These are phyloP conservation scores for Hortaea sp. DNA, from an alignment of 2,329 filamentous ascomycete genomes.

Conservation along the genomic window DNA sequence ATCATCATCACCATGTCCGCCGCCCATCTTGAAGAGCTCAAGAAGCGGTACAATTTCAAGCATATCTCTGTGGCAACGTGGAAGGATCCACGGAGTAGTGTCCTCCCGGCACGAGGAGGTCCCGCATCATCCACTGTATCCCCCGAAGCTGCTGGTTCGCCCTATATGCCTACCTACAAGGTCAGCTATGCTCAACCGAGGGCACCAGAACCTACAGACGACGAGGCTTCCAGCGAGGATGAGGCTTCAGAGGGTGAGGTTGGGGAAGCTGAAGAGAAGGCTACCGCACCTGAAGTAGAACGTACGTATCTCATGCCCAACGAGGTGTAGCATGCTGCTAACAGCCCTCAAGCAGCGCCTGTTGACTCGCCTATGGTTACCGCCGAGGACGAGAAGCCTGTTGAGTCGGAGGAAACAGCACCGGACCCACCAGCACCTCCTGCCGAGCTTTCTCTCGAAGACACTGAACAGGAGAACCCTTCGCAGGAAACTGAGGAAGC, in stretches of 20 bases:
- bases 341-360: neutral
- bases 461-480: neutral
- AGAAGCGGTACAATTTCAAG: constrained; percentile 15
- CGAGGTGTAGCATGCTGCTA: too few species aligned
- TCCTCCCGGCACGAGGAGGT: constrained; percentile 17
- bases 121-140: constrained; percentile 12
- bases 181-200: constrained; percentile 9
- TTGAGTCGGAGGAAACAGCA: neutral
- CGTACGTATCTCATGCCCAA: too few species aligned
- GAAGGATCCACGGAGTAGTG: constrained; percentile 16
- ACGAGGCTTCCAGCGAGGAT: constrained; percentile 13
- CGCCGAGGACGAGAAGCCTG: neutral
- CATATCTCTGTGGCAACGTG: constrained; percentile 17
- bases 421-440: neutral
- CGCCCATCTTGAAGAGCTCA: constrained; percentile 9
- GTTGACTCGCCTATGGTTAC: neutral
- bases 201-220: constrained; percentile 17
- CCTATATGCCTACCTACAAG: constrained; percentile 16
- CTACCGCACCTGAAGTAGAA: too few species aligned
- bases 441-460: too few species aligned
- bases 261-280: neutral
- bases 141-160: constrained; percentile 12
- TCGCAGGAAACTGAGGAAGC: neutral
- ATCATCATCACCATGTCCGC: constrained; percentile 5
- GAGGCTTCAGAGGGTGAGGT: neutral